phyloP scores from a whole-genome alignment of 2,329 filamentous ascomycete genomes.

The Colletotrichum lini region DNA sequence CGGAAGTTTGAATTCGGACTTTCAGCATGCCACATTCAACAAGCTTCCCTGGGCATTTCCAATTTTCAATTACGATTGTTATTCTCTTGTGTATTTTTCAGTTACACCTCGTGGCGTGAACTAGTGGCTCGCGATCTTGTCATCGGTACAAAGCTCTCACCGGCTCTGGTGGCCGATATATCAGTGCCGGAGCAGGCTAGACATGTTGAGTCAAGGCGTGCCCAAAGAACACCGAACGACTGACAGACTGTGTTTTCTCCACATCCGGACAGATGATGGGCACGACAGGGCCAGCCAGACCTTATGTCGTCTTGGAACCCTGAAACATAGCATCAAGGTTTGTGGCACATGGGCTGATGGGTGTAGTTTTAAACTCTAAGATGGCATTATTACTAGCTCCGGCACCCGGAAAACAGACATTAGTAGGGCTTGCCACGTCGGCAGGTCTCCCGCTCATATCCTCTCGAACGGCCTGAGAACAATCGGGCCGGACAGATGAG shows the following conservation, averaged over 20 bases:
- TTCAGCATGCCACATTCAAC: no score
- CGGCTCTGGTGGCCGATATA: slow-evolving; percentile 7
- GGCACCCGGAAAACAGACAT: background rate
- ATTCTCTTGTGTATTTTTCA: no score
- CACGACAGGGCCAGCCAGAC: slow-evolving; percentile 2
- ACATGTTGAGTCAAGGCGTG: slow-evolving; percentile 1
- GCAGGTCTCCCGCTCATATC: background rate
- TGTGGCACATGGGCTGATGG: slow-evolving; percentile 28
- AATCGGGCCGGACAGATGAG: slow-evolving; percentile 5
- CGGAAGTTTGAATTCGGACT: background rate
- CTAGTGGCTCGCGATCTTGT: background rate
- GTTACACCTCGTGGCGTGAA: slow-evolving; percentile 1
- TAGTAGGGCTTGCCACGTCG: background rate
- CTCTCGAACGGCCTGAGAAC: background rate
- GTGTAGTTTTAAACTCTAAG: slow-evolving; percentile 33
- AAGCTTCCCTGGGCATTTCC: no score
- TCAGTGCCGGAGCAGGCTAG: slow-evolving; percentile 15
- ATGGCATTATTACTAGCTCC: background rate
- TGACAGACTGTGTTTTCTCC: background rate
- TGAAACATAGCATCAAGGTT: slow-evolving; percentile 26
- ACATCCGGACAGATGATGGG: slow-evolving; percentile 1
- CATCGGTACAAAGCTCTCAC: background rate
- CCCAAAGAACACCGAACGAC: background rate
- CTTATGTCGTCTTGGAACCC: background rate
- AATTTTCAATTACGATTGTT: background rate